Base-by-base conservation (phyloP, 257 asterid genomes). In the Ophiorrhiza pumila region DNA sequence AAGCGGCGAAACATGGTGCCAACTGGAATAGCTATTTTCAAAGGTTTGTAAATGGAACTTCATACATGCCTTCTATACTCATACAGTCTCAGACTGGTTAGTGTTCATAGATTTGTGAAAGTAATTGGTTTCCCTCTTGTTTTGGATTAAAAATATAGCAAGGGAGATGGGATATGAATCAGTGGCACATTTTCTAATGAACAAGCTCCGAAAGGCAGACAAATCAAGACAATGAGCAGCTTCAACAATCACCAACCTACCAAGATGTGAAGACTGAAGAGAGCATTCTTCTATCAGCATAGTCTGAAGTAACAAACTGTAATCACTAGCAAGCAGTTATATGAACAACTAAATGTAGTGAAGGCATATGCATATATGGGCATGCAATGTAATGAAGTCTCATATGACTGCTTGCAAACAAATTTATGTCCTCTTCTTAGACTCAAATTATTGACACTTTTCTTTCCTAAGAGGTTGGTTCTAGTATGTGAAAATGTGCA, bases 151-250 rank as follows among this genome's bases (percentile, higher is more conserved):
- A 49, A 52, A 69, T n/a, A 27, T 57, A 85, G 96, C 93, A n/a
- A 80, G 90, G 81, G 86, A 84, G 79, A 82, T 85, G 92, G 98
- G 98, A 80, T 87, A 73, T 85, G 80, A 89, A 75, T 93, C 97
- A n/a, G 97, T 89, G 79, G 97, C 98, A 35, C 96, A 90, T 78
- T 80, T 83, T 15, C 74, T 93, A 72, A 89, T 89, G 97, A 86
- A 82, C 74, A 76, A 84, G 82, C 96, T 93, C 77, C 76, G 72
- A 76, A 74, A 71, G 77, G 82, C 78, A 71, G 84, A 67, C n/a
- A 77, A 62, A 60, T 25, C 77, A 70, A 34, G 71, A 78, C 22
- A 10, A 74, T 46, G 64, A 77, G 47, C 35, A 49, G 50, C 42
- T 50, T 35, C 50, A 37, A n/a, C n/a, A n/a, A n/a, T 25, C 25